Evolutionary conservation across 306 rosid genomes (phyloP), one percentile per base, ranked within the genome.

Genomic region (Inga oerstediana): DNA sequence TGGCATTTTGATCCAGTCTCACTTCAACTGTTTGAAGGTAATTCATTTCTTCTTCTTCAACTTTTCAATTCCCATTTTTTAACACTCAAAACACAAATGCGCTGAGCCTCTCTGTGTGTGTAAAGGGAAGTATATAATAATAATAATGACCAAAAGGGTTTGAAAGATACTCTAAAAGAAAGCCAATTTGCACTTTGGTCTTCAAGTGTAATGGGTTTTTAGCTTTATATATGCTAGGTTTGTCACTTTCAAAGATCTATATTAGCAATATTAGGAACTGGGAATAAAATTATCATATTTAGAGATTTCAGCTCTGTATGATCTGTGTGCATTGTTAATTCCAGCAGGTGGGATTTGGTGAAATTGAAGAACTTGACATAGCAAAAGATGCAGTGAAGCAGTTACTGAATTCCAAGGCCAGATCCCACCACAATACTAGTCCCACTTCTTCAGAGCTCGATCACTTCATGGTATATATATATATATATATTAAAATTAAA

Each of bases 11-110:
- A 61, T 88, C 81, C 76, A 88, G 71, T 85, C 90, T 39, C 94
- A 90, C 81, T 68, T 84, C 24, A 82, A 84, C 78, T 88, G 94
- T 80, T 82, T 88, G 80, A 85, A 87, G 94, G 94, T 88, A 85
- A 19, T 54, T 17, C 22, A 58, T 58, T 58, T 20, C 9, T 58
- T 58, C 64, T 19, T 58, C 64, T 19, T 49, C 56, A 49, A 54
- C 10, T 19, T 16, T 54, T 19, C 27, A 19, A 5, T 54, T 54
- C 5, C 24, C 24, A 19, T 19, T 16, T 51, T 16, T 51, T 17
- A 51, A 51, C 54, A 49, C 54, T 51, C 58, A 16, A 51, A 51
- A 51, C 20, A 51, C 58, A 51, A 51, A 16, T 51, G 58, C 58
- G 13, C 19, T 0, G 54, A 49, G 54, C 54, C 49, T 45, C 4